A percentile compares a stretch with the other conserved stretches of the same genome.
These are phyloP conservation scores for Aspergillus wentii DNA, from an alignment of 495 filamentous ascomycete species.

Conservation along the genomic window DNA sequence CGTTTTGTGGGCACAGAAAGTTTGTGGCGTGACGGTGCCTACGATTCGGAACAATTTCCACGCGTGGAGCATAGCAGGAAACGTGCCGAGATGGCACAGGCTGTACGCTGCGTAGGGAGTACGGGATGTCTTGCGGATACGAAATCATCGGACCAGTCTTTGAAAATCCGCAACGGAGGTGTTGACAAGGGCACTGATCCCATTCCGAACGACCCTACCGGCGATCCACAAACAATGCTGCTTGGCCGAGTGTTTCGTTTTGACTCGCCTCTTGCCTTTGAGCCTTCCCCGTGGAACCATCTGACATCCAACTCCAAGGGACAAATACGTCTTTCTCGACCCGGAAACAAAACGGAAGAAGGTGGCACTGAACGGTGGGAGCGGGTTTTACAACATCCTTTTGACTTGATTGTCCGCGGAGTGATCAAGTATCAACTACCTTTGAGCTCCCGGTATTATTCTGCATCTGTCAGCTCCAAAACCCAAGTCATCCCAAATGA, in stretches of 20 bases:
- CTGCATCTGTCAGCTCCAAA: constrained; percentile 46
- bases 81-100: constrained; percentile 26
- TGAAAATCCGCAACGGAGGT: constrained; percentile 20
- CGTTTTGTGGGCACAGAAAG: constrained; percentile 75
- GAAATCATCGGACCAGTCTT: constrained; percentile 2
- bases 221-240: constrained; percentile 75
- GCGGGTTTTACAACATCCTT: constrained; percentile 80
- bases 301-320: constrained; percentile 63
- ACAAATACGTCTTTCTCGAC: constrained; percentile 72
- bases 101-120: constrained; percentile 23
- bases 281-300: constrained; percentile 76
- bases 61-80: constrained; percentile 32
- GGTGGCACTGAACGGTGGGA: constrained; percentile 91
- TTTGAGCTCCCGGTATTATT: constrained; percentile 62
- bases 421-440: constrained; percentile 86
- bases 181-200: constrained; percentile 72
- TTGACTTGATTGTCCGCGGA: constrained; percentile 85
- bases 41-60: constrained; percentile 22
- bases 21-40: constrained; percentile 60
- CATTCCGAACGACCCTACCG: constrained; percentile 55
- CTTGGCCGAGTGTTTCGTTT: constrained; percentile 83
- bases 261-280: constrained; percentile 81
- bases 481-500: constrained; percentile 47
- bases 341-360: constrained; percentile 84
- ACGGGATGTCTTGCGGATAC: constrained; percentile 16